Base-by-base conservation (phyloP, 108 stramenopile species). In the Asterionellopsis glacialis region DNA sequence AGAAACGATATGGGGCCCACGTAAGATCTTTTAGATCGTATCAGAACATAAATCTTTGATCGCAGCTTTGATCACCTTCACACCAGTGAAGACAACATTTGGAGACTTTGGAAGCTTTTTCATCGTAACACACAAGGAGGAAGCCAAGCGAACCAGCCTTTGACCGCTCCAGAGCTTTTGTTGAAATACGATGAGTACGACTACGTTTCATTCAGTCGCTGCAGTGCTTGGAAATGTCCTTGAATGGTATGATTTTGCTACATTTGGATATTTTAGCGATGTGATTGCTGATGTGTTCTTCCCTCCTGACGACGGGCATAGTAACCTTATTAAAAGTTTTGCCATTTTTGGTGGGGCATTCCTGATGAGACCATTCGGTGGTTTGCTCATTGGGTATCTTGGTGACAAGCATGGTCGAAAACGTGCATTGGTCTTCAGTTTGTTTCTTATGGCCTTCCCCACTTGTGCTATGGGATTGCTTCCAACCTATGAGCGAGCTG, bases 231-330 rank as follows among this genome's bases (percentile, higher is more conserved):
- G 79, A 45, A 84, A 84, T 53, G 59, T 74, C 24, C 58, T 84
- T 28, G 83, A 79, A 51, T 81, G 80, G 79, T 77, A 78, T 60
- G 81, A 86, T 55, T 80, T 91, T 63, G 81, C 80, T 11, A 57
- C 85, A 41, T 91, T 85, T 65, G 89, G 89, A 13, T 87, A 68
- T 68, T 80, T 91, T 57, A 71, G 76, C 41, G 80, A 83, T 55
- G 67, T 83, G 10, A 78, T 88, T 55, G 72, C 69, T 19, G 59
- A 70, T 40, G 66, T 75, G 0, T 88, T 88, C 78, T 88, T 88
- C 67, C 73, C 85, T 18, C 78, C 79, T 14, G 28, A 42, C 12
- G 63, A 69, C 27, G n/a, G 45, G 15, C n/a, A 66, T 15, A 52
- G 47, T 27, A 72, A 69, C 11, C 50, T 74, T 11, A 41, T 64